phyloP scores from a whole-genome alignment of 257 asterid genomes.

The Fraxinus quadrangulata region DNA sequence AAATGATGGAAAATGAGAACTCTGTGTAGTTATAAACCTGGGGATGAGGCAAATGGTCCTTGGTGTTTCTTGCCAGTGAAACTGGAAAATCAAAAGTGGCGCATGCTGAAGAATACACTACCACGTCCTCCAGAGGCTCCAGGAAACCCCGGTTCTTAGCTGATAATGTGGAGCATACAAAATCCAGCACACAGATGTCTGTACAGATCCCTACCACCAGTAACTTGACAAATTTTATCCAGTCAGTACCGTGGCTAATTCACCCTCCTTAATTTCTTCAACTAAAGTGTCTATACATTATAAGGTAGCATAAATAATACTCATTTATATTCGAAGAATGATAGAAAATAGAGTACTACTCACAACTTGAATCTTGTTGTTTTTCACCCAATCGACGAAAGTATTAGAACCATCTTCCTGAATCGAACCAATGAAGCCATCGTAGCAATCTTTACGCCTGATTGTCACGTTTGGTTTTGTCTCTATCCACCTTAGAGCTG shows the following conservation, averaged over 20 bases:
- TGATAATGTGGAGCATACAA: constrained; percentile 68
- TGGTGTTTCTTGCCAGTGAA: constrained; percentile 44
- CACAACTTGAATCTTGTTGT: constrained; percentile 49
- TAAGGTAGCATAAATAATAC: background rate
- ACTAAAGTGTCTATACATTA: background rate
- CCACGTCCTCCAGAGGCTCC: constrained; percentile 53
- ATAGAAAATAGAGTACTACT: constrained; percentile 20
- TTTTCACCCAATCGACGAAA: constrained; percentile 66
- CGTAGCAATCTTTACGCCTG: constrained; percentile 70
- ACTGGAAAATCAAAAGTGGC: constrained; percentile 72
- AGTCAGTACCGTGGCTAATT: constrained; percentile 1
- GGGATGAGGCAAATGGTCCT: constrained; percentile 54
- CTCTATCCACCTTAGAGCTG: constrained; percentile 68
- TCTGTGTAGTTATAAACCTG: constrained; percentile 37
- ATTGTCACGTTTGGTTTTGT: constrained; percentile 60
- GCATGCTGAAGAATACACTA: constrained; percentile 62
- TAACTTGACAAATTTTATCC: constrained; percentile 36
- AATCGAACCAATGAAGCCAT: constrained; percentile 65
- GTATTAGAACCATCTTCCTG: constrained; percentile 66
- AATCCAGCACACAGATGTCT: constrained; percentile 75
- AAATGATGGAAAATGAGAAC: background rate
- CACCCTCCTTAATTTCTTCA: constrained; percentile 1
- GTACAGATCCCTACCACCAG: constrained; percentile 69
- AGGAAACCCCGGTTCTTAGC: constrained; percentile 63
- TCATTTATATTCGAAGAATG: background rate